Conservation (phyloP, 805 yeast genomes). For the Monosporozyma aerobia region DNA sequence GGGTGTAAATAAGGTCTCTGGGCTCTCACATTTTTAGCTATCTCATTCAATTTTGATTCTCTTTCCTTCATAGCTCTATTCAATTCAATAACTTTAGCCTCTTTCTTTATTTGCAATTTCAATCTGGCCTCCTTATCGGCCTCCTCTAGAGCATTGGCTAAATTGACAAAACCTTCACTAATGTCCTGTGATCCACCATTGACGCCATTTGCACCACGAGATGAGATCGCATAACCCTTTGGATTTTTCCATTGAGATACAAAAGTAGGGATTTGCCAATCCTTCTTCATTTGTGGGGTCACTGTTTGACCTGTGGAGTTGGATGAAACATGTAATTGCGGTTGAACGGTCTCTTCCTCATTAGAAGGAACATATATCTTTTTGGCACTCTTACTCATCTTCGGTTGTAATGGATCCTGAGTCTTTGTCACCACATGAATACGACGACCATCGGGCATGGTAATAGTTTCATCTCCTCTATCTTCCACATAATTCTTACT, state of each 20-base stretch:
- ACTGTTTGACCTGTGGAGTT: background rate
- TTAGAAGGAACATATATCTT: constrained; percentile 40
- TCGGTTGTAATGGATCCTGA: constrained; percentile 81
- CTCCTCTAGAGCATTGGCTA: constrained; percentile 61
- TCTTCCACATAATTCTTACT: constrained; percentile 32
- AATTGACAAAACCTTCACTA: constrained; percentile 47
- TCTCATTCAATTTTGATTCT: constrained; percentile 35
- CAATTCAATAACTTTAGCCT: constrained; percentile 39
- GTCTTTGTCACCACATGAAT: constrained; percentile 8
- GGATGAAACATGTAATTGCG: background rate
- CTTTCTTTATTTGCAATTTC: constrained; percentile 43
- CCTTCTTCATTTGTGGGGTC: constrained; percentile 50
- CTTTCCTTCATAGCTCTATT: constrained; percentile 27
- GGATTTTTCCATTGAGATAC: constrained; percentile 95
- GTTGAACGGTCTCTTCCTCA: constrained; percentile 2
- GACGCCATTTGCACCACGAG: constrained; percentile 60
- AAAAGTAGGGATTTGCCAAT: constrained; percentile 86
- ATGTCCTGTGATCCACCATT: constrained; percentile 38
- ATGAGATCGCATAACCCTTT: constrained; percentile 73
- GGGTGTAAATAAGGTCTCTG: background rate
- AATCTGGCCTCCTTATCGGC: constrained; percentile 58
- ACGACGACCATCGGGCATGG: constrained; percentile 40
- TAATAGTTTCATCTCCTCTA: constrained; percentile 38
- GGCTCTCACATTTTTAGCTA: constrained; percentile 35
- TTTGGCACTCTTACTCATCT: constrained; percentile 49